These are phyloP conservation scores for Lipomyces orientalis DNA, from an alignment of 805 yeast species.

Conservation along the genomic window DNA sequence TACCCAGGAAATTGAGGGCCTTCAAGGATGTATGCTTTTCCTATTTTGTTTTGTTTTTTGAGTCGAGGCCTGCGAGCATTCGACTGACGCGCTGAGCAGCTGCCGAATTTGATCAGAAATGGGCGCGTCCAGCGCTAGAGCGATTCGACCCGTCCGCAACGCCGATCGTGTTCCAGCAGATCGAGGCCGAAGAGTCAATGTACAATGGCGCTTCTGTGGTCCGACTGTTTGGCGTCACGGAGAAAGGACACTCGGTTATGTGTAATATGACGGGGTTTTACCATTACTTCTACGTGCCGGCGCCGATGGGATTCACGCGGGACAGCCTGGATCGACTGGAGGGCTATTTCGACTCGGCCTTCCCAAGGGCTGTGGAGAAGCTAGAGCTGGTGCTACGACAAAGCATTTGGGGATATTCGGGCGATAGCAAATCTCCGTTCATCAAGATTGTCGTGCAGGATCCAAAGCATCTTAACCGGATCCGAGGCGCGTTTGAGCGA, in stretches of 20 bases:
- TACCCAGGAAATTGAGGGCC: slow-evolving; percentile 47
- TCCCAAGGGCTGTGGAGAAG: slow-evolving; percentile 62
- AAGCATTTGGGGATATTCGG: slow-evolving; percentile 92
- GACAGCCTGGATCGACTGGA: slow-evolving; percentile 54
- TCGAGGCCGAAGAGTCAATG: slow-evolving; percentile 90
- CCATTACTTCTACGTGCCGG: slow-evolving; percentile 91
- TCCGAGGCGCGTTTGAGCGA: slow-evolving; percentile 82
- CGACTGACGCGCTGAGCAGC: slow-evolving; percentile 11
- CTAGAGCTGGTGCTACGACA: slow-evolving; percentile 75
- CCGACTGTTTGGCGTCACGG: slow-evolving; percentile 91
- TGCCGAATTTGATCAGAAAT: slow-evolving; percentile 47
- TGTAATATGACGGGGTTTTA: slow-evolving; percentile 88
- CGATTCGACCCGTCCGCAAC: slow-evolving; percentile 54
- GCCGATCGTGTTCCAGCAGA: slow-evolving; percentile 82
- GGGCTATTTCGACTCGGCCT: neutral
- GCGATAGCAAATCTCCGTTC: slow-evolving; percentile 77
- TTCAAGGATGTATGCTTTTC: slow-evolving; percentile 28
- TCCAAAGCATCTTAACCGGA: slow-evolving; percentile 66
- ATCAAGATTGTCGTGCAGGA: slow-evolving; percentile 72
- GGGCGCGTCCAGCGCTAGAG: slow-evolving; percentile 62
- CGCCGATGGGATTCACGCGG: slow-evolving; percentile 74
- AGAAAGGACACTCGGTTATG: slow-evolving; percentile 81
- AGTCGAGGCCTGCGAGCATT: neutral
- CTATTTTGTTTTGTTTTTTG: neutral
- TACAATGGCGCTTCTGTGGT: slow-evolving; percentile 61